Evolutionary conservation across 1,284 basidiomycete species (phyloP).

Genomic region (Marasmius fiardii): DNA sequence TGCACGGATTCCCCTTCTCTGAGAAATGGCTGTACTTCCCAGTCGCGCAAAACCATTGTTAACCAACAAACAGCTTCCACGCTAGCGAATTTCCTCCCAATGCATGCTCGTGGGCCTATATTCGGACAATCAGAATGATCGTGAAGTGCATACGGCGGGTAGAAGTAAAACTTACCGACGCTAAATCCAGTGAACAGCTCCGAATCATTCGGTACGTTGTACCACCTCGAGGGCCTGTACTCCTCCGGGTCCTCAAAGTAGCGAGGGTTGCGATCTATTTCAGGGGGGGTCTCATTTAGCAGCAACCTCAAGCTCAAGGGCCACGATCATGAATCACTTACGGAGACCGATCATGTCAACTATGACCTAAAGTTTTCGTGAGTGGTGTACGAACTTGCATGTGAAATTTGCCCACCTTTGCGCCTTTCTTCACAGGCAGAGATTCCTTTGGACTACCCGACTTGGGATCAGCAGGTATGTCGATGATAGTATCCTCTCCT

Average conservation of each 20-base stretch:
- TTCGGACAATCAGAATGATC: too few relatives aligned
- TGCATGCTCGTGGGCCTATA: conserved; percentile 48
- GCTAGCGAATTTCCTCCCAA: conserved; percentile 53
- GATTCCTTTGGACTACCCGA: conserved; percentile 7
- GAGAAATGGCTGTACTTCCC: conserved; percentile 42
- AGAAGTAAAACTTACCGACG: conserved; percentile 29
- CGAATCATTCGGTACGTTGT: conserved; percentile 23
- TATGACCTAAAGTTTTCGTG: conserved; percentile 24
- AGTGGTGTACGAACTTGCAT: neutral
- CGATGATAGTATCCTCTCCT: conserved; percentile 24
- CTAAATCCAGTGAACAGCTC: conserved; percentile 45
- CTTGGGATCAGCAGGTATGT: conserved; percentile 16
- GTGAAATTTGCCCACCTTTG: conserved; percentile 17
- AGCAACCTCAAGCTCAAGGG: neutral
- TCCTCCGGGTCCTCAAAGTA: conserved; percentile 36
- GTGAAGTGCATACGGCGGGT: neutral
- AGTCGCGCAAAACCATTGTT: conserved; percentile 46
- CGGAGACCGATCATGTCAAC: conserved; percentile 51
- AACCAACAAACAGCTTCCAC: conserved; percentile 51
- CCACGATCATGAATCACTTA: conserved; percentile 28
- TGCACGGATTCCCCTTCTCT: conserved; percentile 37
- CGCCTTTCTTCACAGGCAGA: conserved; percentile 25
- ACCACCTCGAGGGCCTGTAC: conserved; percentile 39
- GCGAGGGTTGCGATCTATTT: conserved; percentile 28
- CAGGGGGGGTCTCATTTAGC: conserved; percentile 14